phyloP scores from a whole-genome alignment of 176 grass and related monocot genomes.

The Triticum urartu region DNA sequence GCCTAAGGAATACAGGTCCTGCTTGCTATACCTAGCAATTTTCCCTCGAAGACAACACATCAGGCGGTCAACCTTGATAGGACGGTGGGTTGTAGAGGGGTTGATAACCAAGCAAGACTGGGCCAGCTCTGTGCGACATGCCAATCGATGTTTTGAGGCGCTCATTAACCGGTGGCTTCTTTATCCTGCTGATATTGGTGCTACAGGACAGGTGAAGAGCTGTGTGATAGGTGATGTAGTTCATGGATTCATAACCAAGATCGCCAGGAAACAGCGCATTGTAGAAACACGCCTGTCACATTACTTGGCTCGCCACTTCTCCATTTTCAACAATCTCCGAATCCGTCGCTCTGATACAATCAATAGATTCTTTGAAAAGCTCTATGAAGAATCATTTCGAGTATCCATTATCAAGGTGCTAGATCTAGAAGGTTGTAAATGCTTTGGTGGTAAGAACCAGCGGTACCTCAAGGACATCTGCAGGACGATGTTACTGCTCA shows the following conservation, averaged over 20 bases:
- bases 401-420: slow-evolving; percentile 8
- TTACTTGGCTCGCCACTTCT: slow-evolving; percentile 24
- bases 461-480: background rate
- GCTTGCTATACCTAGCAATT: slow-evolving; percentile 13
- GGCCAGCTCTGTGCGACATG: background rate
- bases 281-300: background rate
- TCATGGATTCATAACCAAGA: slow-evolving; percentile 15
- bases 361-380: background rate
- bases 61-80: slow-evolving; percentile 7
- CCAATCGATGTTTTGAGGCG: background rate
- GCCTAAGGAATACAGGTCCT: background rate
- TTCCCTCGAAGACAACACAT: background rate
- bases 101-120: background rate
- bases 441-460: background rate
- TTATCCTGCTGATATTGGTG: background rate
- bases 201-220: background rate
- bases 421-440: background rate
- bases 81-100: background rate
- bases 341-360: slow-evolving; percentile 10
- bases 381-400: background rate
- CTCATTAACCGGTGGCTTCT: slow-evolving; percentile 11
- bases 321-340: background rate
- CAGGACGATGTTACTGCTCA: background rate
- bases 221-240: background rate
- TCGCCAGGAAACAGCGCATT: background rate